Evolutionary conservation across 352 stramenopile species (phyloP).

Genomic region (Heterotrichella gracilis): DNA sequence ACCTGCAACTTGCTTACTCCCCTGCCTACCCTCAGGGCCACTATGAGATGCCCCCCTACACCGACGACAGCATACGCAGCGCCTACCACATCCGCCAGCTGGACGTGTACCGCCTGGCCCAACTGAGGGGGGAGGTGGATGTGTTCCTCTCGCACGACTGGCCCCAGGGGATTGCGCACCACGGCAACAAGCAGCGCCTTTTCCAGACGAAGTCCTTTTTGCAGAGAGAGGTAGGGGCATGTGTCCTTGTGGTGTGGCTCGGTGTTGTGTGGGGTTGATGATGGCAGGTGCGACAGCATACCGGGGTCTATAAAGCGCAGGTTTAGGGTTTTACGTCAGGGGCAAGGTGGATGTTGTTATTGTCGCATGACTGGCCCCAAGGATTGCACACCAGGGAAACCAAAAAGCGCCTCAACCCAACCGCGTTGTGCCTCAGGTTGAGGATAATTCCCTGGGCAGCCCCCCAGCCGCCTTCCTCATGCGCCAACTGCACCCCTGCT

Average conservation of each 20-base stretch:
- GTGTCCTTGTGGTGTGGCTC: too few species aligned
- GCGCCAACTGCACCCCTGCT: conserved; percentile 45
- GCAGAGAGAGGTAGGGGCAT: too few species aligned
- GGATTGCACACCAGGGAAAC: too few species aligned
- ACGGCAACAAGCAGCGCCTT: conserved; percentile 51
- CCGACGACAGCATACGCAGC: conserved; percentile 39
- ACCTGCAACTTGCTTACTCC: too few species aligned
- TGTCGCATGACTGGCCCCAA: too few species aligned
- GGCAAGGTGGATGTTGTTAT: too few species aligned
- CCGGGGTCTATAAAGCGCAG: too few species aligned
- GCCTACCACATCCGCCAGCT: conserved; percentile 72
- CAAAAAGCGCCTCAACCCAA: too few species aligned
- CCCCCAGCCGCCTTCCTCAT: conserved; percentile 56
- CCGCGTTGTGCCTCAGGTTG: conserved; percentile 60
- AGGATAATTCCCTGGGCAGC: conserved; percentile 58
- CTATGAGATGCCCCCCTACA: conserved; percentile 12
- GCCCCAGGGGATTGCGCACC: conserved; percentile 70
- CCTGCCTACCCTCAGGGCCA: conserved; percentile 27
- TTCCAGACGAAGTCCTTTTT: conserved; percentile 59
- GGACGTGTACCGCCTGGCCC: conserved; percentile 53
- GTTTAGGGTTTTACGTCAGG: too few species aligned
- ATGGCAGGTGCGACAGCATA: too few species aligned
- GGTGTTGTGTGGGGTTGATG: too few species aligned
- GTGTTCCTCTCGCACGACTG: conserved; percentile 90
- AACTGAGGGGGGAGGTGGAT: conserved; percentile 31